Base-by-base conservation (phyloP, 768 basidiomycete genomes). In the Baorangia bicolor region DNA sequence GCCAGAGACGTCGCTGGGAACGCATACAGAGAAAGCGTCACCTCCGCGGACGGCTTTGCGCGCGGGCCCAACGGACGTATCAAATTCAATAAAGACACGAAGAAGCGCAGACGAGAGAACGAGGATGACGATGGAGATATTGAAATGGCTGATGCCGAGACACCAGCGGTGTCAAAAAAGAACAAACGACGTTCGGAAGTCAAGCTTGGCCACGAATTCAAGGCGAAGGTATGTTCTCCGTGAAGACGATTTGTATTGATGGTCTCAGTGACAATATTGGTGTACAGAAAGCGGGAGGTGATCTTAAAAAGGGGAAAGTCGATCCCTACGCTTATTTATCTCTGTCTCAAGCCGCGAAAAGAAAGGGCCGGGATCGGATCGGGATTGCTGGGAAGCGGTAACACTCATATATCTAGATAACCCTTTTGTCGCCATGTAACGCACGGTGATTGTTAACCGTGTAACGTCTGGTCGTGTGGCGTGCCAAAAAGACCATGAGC, bases 21-120 rank as follows among this genome's bases (percentile, higher is more conserved):
- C 9, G 96, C 94, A 1, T 98, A 97, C 72, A 83, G 79, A 56
- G 92, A 97, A 72, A 83, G 79, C 46, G 66, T 96, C 54, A 86
- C 86, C 10, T 94, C 92, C 7, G 86, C 85, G 23, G 96, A 98
- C 70, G 96, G 95, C 21, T 94, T 94, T 75, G 88, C 82, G 3
- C 85, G 95, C 28, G 91, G 92, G 23, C 77, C 85, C 1, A 85
- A 84, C 58, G 97, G 97, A 6, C 85, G 83, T 51, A 74, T 98
- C 68, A 95, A 93, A 72, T 98, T 98, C 75, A 92, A 97, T 77
- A 98, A 97, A 71, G 88, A 96, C 66, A 98, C 94, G 35, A 98
- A 95, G 73, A 94, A 96, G 72, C 85, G 94, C 55, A 75, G 94
- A 56, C 81, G 89, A 47, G 86, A 85, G 49, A 82, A 85, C 55